phyloP scores from a whole-genome alignment of 1,139 yeast species.

The Torulaspora globosa region DNA sequence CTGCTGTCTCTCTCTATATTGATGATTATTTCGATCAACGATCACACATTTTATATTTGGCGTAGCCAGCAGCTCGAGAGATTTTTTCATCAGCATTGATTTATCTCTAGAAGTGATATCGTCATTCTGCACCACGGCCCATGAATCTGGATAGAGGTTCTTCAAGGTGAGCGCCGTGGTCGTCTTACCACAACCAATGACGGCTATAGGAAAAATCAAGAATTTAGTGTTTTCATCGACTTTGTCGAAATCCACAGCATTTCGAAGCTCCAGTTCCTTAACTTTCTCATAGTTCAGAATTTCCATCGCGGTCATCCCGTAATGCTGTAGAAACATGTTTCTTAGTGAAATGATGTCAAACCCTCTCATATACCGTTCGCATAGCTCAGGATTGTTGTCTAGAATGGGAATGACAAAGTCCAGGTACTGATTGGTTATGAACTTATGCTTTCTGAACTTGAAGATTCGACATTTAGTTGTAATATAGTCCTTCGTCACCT shows the following conservation, averaged over 20 bases:
- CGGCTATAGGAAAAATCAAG: conserved; percentile 76
- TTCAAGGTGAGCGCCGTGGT: conserved; percentile 64
- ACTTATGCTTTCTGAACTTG: conserved; percentile 49
- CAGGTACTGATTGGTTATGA: conserved; percentile 62
- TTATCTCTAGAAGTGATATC: conserved; percentile 51
- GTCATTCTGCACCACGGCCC: conserved; percentile 88
- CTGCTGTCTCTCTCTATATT: conserved; percentile 61
- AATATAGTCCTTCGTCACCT: conserved; percentile 67
- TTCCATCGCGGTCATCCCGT: conserved; percentile 47
- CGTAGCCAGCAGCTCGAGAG: conserved; percentile 42
- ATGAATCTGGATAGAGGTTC: conserved; percentile 49
- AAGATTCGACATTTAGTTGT: conserved; percentile 43
- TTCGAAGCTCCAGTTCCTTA: conserved; percentile 36
- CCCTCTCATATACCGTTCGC: conserved; percentile 49
- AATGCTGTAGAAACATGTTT: conserved; percentile 48
- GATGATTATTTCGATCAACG: conserved; percentile 82
- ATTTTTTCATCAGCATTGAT: conserved; percentile 49
- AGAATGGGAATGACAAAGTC: conserved; percentile 59
- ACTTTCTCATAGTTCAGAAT: conserved; percentile 40
- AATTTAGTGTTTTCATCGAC: conserved; percentile 45
- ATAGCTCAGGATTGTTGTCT: conserved; percentile 43
- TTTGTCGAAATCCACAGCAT: conserved; percentile 31
- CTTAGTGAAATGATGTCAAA: conserved; percentile 75
- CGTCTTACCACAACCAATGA: conserved; percentile 95
- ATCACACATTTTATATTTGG: conserved; percentile 49